Evolutionary conservation across 129 eudicot species (phyloP).

Genomic region (sunflower (Helianthus annuus)): HanXRQr2.0-SUNRISE NC_035449.2:2758309-2758808

Average conservation of each 20-base stretch:
- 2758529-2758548: slow-evolving; percentile 84
- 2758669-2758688: slow-evolving; percentile 91
- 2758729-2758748: slow-evolving; percentile 90
- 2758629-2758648: slow-evolving; percentile 67
- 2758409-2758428: slow-evolving; percentile 88
- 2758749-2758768: slow-evolving; percentile 66
- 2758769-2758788: slow-evolving; percentile 79
- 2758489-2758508: slow-evolving; percentile 73
- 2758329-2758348: slow-evolving; percentile 12
- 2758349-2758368: not conserved
- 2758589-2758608: slow-evolving; percentile 84
- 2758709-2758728: slow-evolving; percentile 91
- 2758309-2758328: slow-evolving; percentile 5
- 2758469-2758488: slow-evolving; percentile 78
- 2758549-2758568: slow-evolving; percentile 97
- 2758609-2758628: slow-evolving; percentile 62
- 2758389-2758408: slow-evolving; percentile 87
- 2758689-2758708: slow-evolving; percentile 91
- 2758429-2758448: slow-evolving; percentile 84
- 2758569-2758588: slow-evolving; percentile 90
- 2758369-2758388: slow-evolving; percentile 43
- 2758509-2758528: slow-evolving; percentile 97
- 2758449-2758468: slow-evolving; percentile 96
- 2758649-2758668: slow-evolving; percentile 95
- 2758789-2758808: slow-evolving; percentile 80